Base-by-base conservation (phyloP, 2,329 filamentous ascomycete species). In the Leptographium wingfieldii region DNA sequence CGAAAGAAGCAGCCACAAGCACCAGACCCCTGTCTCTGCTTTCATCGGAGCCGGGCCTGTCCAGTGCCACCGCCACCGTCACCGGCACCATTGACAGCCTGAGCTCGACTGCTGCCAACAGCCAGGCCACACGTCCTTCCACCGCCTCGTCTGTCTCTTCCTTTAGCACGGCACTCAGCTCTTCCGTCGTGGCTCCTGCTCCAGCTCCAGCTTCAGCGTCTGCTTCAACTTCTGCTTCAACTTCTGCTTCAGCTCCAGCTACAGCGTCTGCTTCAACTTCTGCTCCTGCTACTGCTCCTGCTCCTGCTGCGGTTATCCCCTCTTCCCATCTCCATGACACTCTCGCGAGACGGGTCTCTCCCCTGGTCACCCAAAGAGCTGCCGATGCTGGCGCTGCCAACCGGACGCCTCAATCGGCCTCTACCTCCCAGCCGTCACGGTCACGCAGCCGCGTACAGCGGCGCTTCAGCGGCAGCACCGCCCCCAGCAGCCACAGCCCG, bases 381-480 rank as follows among this genome's bases (percentile, higher is more conserved):
- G 27, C 9, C 16, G 55, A 56, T 27, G 25, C 33, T 16, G 27
- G 22, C 40, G 2, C 55, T 74, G 70, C 56, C 29, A 57, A 12
- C 55, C 51, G 51, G 5, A 14, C 43, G 16, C 53, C 43, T 1
- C 31, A 40, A 12, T 40, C 31, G 4, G n/a, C 49, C 22, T 40
- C 56, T 5, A 2, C 73, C 31, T 69, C 70, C 55, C 61, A 63
- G 51, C 58, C 65, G 2, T 59, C 61, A 1, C 62, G 66, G 3
- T 65, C 86, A 55, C 81, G 86, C 52, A 90, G 88, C 68, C 78
- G 81, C 67, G 83, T 78, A 25, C 87, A 89, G 70, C 79, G 90
- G 63, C 81, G 90, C 62, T 85, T 94, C 66, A 95, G 90, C 68
- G 86, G 84, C 29, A 94, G 89, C 71, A 92, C 88, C 48, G 85